phyloP scores from a whole-genome alignment of 2,329 filamentous ascomycete species.

The Magnaporthales sp. region DNA sequence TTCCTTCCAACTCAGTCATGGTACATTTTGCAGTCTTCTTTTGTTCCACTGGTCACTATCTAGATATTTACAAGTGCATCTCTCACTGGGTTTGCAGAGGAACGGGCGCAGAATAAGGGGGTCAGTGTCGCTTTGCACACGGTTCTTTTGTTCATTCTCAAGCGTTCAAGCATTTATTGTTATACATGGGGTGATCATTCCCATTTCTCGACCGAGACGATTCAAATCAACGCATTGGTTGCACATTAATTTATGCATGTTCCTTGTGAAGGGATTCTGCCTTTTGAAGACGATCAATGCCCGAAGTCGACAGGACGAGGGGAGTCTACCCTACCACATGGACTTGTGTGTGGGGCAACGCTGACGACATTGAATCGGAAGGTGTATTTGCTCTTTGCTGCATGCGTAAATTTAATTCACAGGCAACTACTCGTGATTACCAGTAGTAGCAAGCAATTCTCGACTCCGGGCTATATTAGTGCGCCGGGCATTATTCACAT shows the following conservation, averaged over 20 bases:
- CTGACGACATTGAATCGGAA: not conserved
- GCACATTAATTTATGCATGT: not conserved
- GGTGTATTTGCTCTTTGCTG: not conserved
- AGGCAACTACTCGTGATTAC: not conserved
- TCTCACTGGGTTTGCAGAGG: not conserved
- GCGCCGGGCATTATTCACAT: too few relatives aligned
- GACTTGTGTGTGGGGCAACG: not conserved
- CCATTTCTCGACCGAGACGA: not conserved
- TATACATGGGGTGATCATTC: not conserved
- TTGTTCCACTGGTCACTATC: not conserved
- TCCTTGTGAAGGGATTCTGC: not conserved
- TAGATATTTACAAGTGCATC: not conserved
- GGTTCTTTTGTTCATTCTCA: not conserved
- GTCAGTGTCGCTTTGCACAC: not conserved
- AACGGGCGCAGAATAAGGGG: not conserved
- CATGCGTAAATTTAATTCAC: not conserved
- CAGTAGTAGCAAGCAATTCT: too few relatives aligned
- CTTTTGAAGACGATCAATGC: not conserved
- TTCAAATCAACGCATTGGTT: not conserved
- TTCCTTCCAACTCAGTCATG: not conserved
- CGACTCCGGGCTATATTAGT: too few relatives aligned
- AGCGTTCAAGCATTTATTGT: not conserved
- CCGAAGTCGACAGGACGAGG: not conserved
- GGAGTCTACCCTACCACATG: not conserved
- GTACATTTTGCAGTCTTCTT: not conserved